Evolutionary conservation across 1,139 yeast species (phyloP), one percentile per base, ranked within the genome.

Genomic region (Debaryomyces robertsiae): DNA sequence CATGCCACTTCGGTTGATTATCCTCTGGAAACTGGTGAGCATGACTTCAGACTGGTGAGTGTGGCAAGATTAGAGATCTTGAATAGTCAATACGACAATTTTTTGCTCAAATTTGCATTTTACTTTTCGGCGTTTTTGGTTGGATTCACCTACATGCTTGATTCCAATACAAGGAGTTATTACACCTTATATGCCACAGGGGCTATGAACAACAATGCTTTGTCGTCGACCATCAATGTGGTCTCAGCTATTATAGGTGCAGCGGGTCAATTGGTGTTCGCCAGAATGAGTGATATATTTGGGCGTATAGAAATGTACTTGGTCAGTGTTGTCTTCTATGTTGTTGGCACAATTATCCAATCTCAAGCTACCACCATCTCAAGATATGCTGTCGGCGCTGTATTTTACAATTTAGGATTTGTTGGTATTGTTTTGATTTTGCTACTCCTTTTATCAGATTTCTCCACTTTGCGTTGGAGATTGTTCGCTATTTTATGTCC

Each of bases 361-460:
- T 79, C 84, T 0, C 84, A 79, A 52, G 81, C 88, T 3, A 68
- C 67, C 46, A 76, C 77, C 49, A 77, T 83, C 28, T 73, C 77
- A 46, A 65, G 80, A 30, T 82, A 75, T 50, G 82, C 85, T 34
- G 88, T 81, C 11, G 90, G 89, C 46, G 73, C 85, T 0, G 76
- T 82, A 22, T 65, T 84, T 45, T 82, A 80, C 58, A 81, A 78
- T 49, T 61, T 82, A 44, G 90, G 90, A 4, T 81, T 74, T 55
- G 75, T 82, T 13, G 86, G 87, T 43, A 65, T 75, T 27, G 65
- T 75, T 32, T 61, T 82, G 36, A 59, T 79, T 39, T 56, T 80
- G 35, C 71, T 76, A 48, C 58, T 81, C 33, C 64, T 81, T 38
- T 56, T 77, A 32, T 78, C 82, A 3, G 89, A 53, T 58, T 37